phyloP scores from a whole-genome alignment of 2,329 filamentous ascomycete species.

The Monilinia fructicola region DNA sequence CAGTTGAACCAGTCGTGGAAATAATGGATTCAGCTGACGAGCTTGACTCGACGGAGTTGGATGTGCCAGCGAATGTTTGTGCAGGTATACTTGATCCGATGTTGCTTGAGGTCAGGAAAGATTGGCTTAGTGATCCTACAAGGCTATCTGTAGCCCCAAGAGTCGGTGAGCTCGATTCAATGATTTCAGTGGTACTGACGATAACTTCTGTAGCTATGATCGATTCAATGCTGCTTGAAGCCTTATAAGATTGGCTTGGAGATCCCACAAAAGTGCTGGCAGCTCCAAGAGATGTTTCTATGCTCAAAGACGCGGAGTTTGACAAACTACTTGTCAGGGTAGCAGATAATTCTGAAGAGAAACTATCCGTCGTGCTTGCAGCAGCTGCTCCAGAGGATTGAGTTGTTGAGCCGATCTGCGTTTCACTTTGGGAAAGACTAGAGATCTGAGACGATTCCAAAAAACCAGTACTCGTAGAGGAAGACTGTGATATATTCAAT shows the following conservation, averaged over 20 bases:
- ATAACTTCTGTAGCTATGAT: background rate
- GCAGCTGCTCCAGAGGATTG: background rate
- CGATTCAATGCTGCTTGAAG: background rate
- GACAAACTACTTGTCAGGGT: background rate
- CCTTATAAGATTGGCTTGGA: background rate
- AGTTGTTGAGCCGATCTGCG: background rate
- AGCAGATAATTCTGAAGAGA: background rate
- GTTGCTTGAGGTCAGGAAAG: background rate
- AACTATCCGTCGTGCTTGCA: background rate
- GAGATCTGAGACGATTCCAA: background rate
- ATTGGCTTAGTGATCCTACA: background rate
- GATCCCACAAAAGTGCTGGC: background rate
- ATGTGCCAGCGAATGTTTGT: background rate
- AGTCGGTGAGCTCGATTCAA: background rate
- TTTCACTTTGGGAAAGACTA: background rate
- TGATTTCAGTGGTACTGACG: background rate
- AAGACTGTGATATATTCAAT: background rate
- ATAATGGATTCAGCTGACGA: background rate
- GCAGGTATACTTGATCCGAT: background rate
- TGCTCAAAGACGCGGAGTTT: background rate
- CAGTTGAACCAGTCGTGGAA: constrained; percentile 1
- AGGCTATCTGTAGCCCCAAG: background rate
- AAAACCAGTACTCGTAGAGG: background rate
- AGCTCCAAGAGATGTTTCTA: background rate
- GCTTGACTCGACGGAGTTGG: background rate